Evolutionary conservation across 768 basidiomycete species (phyloP), one percentile per base, ranked within the genome.

Genomic region (Rubroboletus pulcherrimus): DNA sequence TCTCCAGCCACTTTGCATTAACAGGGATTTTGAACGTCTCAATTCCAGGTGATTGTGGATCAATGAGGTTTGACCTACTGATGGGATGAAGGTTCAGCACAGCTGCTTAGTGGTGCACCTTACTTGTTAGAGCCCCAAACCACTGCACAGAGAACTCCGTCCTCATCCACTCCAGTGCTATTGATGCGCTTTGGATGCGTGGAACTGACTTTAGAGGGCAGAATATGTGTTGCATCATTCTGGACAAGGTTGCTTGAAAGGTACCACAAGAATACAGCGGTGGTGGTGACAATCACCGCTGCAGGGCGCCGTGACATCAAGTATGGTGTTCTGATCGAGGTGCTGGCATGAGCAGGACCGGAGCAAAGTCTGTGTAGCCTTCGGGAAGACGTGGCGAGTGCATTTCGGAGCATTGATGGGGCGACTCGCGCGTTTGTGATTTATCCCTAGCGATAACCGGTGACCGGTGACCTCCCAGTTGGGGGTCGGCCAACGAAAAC

Each of bases 101-200:
- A 17, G 33, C 35, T 53, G 35, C 21, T 14, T 39, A 17, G 30
- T 42, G 42, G 7, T 51, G 29, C 47, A 38, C 66, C 77, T 60
- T 66, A 87, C 89, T 71, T 81, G 63, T 90, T 91, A 19, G 87
- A 87, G 38, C 89, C 89, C 88, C 89, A 91, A 0, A 83, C 82
- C 10, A 88, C 65, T 3, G 81, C 75, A 50, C 72, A 71, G 46
- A 89, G 63, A n/a, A 49, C 62, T 14, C 64, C 65, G 21, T 71
- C 63, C n/a, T 59, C 61, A 8, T 53, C 51, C 5, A 71, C 44
- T 3, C 69, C 63, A 17, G 60, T 68, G 44, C 65, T 64, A 12
- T 63, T 63, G 19, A 66, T 34, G 37, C 44, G 44, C 30, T 55
- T 57, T 33, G 48, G 47, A 29, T 49, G 50, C 26, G 19, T 2